Percentiles rank a stretch among this genome's conserved stretches.
Evolutionary conservation across 805 yeast genomes (phyloP).

Genomic region (Candida khao-thaluensis): DNA sequence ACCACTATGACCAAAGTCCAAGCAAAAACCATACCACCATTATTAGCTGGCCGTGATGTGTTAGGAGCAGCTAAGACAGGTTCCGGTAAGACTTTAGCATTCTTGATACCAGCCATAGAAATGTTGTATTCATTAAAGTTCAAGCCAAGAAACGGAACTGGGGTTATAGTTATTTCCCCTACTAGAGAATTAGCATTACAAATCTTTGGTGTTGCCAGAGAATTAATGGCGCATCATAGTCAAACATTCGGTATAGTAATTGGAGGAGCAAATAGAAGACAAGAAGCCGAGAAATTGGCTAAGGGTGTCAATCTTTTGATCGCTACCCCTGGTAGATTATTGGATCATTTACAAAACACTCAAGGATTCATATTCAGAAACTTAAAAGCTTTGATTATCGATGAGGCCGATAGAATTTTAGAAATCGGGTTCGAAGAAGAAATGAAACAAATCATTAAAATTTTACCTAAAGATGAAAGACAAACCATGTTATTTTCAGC

Average conservation of each 20-base stretch:
- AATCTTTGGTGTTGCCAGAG: slow-evolving; percentile 96
- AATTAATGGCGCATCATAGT: slow-evolving; percentile 82
- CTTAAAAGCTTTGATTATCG: slow-evolving; percentile 89
- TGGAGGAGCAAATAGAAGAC: slow-evolving; percentile 98
- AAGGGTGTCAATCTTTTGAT: slow-evolving; percentile 93
- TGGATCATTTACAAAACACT: slow-evolving; percentile 96
- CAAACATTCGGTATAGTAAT: slow-evolving; percentile 96
- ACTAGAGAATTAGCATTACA: slow-evolving; percentile 97
- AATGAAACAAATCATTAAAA: slow-evolving; percentile 94
- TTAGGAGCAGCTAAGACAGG: slow-evolving; percentile 99
- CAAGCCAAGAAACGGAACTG: slow-evolving; percentile 98
- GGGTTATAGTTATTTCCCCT: slow-evolving; percentile 93
- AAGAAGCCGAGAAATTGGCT: slow-evolving; percentile 89
- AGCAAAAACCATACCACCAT: slow-evolving; percentile 93
- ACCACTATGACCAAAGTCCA: slow-evolving; percentile 91
- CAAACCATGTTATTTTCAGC: slow-evolving; percentile 99
- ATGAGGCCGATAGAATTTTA: slow-evolving; percentile 96
- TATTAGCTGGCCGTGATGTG: slow-evolving; percentile 94
- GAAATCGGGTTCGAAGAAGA: slow-evolving; percentile 99
- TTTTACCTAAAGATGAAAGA: slow-evolving; percentile 88
- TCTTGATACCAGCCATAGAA: slow-evolving; percentile 93
- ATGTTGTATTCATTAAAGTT: slow-evolving; percentile 84
- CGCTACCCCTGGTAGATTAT: slow-evolving; percentile 96
- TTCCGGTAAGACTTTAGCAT: slow-evolving; percentile 96
- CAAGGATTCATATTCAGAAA: slow-evolving; percentile 92